Conservation (phyloP, 208 protist genomes). For the Wallacemonas collosoma region DNA sequence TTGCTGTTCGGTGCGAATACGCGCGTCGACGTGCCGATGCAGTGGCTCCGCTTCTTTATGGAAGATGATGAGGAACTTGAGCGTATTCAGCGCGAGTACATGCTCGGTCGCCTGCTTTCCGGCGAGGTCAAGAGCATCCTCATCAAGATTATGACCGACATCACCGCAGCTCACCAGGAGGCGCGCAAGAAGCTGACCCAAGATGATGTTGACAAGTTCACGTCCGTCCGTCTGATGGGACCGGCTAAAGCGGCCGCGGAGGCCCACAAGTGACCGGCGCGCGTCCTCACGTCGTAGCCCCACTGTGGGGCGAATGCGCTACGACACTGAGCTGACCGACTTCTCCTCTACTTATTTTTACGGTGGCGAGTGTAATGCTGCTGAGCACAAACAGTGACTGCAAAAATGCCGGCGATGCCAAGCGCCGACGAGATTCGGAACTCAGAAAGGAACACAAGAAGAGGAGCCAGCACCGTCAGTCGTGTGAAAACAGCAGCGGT, state of each 20-base stretch:
- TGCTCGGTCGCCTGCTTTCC: conserved; percentile 95
- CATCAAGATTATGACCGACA: conserved; percentile 86
- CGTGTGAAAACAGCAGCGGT: too few relatives aligned
- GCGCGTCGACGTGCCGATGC: conserved; percentile 95
- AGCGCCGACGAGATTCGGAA: too few relatives aligned
- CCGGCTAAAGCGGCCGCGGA: conserved; percentile 50
- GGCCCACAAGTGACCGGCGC: background rate
- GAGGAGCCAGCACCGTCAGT: too few relatives aligned
- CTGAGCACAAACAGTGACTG: too few relatives aligned
- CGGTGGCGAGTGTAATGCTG: too few relatives aligned
- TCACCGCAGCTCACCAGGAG: conserved; percentile 93
- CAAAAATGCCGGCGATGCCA: too few relatives aligned
- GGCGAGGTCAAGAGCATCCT: conserved; percentile 97
- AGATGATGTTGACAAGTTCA: conserved; percentile 81
- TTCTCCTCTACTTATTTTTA: too few relatives aligned
- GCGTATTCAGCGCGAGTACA: conserved; percentile 89
- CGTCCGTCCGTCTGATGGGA: conserved; percentile 58
- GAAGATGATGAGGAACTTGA: conserved; percentile 96
- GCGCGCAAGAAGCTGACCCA: conserved; percentile 88
- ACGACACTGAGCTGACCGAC: too few relatives aligned
- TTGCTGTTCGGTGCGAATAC: conserved; percentile 93
- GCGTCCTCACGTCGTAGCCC: background rate
- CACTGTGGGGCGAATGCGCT: too few relatives aligned
- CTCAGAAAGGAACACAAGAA: too few relatives aligned
- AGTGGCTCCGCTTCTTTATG: conserved; percentile 99